These are phyloP conservation scores for Multifurca ochricompacta DNA, from an alignment of 768 basidiomycete genomes.

Conservation along the genomic window DNA sequence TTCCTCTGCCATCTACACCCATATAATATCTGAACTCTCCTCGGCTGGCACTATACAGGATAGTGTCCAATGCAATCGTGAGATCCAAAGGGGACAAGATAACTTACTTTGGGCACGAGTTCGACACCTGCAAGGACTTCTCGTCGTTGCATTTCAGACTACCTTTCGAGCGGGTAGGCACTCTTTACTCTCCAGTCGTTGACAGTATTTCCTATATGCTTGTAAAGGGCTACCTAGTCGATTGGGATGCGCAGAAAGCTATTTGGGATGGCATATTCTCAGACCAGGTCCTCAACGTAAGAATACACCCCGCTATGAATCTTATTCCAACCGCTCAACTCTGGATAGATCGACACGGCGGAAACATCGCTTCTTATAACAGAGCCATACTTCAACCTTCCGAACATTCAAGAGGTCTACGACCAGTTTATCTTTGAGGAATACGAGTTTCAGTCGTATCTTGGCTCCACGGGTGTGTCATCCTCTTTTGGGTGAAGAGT, in stretches of 20 bases:
- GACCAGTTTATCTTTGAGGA: constrained; percentile 97
- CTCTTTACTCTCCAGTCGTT: constrained; percentile 5
- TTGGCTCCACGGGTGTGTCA: constrained; percentile 70
- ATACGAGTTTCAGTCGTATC: constrained; percentile 84
- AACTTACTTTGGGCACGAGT: constrained; percentile 82
- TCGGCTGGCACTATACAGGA: constrained; percentile 32
- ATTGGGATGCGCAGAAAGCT: constrained; percentile 94
- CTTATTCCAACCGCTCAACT: constrained; percentile 6
- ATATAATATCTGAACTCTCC: neutral
- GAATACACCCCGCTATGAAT: constrained; percentile 22
- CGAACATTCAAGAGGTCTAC: constrained; percentile 85
- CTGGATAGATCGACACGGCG: constrained; percentile 57
- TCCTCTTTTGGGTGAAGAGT: constrained; percentile 12
- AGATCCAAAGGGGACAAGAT: constrained; percentile 77
- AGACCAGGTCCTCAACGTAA: constrained; percentile 56
- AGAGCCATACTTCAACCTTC: constrained; percentile 91
- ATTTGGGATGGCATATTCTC: constrained; percentile 91
- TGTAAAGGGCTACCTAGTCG: constrained; percentile 77
- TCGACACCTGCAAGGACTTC: constrained; percentile 68
- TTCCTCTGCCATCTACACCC: neutral
- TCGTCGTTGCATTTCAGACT: constrained; percentile 75
- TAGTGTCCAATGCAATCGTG: constrained; percentile 75
- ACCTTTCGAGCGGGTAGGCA: constrained; percentile 80
- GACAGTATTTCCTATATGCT: constrained; percentile 23
- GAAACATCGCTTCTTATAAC: constrained; percentile 77